These are phyloP conservation scores for Flaveria ramosissima DNA, from an alignment of 129 eudicot species.

Conservation along the genomic window DNA sequence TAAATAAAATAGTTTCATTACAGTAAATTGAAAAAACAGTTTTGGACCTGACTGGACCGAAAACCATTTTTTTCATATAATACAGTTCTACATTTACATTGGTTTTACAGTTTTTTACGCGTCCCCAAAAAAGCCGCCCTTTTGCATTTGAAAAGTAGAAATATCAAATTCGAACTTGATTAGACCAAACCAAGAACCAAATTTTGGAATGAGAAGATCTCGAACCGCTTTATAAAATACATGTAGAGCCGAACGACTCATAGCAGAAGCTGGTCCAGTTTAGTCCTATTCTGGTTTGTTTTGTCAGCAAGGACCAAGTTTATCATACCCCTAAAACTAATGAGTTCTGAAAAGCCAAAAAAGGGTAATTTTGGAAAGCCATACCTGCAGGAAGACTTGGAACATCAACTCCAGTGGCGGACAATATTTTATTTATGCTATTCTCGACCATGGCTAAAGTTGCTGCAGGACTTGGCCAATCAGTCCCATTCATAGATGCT, in stretches of 20 bases:
- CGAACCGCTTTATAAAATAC: background rate
- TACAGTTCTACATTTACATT: too few relatives aligned
- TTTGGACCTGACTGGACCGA: background rate
- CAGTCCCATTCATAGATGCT: conserved; percentile 96
- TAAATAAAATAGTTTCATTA: background rate
- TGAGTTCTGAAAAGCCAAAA: conserved; percentile 2
- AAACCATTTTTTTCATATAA: background rate
- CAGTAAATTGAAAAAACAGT: background rate
- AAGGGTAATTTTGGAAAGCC: conserved; percentile 4
- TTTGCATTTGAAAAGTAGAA: background rate
- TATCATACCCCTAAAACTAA: background rate
- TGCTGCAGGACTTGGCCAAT: conserved; percentile 99
- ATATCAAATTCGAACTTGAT: background rate
- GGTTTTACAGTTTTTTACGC: background rate
- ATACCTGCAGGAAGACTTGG: conserved; percentile 85
- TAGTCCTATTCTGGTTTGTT: background rate
- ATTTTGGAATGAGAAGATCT: background rate
- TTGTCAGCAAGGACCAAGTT: background rate
- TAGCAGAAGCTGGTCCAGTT: background rate
- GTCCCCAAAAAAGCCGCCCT: background rate
- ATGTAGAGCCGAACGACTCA: background rate
- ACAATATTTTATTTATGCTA: conserved; percentile 71
- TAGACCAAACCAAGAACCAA: background rate
- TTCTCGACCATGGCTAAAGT: conserved; percentile 71
- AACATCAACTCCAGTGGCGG: conserved; percentile 88